These are phyloP conservation scores for Abelmoschus esculentus DNA, from an alignment of 345 rosid genomes.

Conservation along the genomic window DNA sequence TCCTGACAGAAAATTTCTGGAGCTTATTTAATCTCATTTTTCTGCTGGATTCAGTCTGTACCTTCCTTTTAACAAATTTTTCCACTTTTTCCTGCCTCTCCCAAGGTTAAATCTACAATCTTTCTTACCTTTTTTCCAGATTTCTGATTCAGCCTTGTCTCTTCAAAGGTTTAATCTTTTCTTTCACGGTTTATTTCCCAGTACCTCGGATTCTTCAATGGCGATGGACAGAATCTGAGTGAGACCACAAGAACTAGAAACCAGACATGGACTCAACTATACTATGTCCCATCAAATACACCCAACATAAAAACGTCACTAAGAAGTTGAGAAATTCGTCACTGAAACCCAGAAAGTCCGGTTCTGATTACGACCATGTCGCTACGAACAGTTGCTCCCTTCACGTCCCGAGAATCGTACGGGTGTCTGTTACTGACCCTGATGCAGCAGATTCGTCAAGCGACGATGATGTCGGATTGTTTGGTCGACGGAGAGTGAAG, in stretches of 20 bases:
- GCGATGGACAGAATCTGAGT: conserved; percentile 14
- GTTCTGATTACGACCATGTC: not conserved
- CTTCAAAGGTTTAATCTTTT: conserved; percentile 12
- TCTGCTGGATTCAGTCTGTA: not conserved
- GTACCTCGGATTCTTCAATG: conserved; percentile 14
- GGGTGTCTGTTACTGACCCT: conserved; percentile 56
- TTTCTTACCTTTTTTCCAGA: not conserved
- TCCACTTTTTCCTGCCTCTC: not conserved
- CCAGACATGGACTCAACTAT: conserved; percentile 32
- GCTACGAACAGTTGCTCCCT: not conserved
- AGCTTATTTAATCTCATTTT: not conserved
- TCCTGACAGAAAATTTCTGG: not conserved
- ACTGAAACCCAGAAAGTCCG: conserved; percentile 6
- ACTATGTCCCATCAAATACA: conserved; percentile 57
- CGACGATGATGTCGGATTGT: conserved; percentile 43
- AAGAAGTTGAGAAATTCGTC: conserved; percentile 39
- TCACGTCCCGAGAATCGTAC: conserved; percentile 26
- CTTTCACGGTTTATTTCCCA: conserved; percentile 8
- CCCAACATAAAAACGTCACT: conserved; percentile 47
- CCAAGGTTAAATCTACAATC: not conserved
- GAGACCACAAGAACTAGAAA: not conserved
- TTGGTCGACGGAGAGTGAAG: conserved; percentile 50
- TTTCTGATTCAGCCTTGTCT: conserved; percentile 1
- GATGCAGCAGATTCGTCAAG: conserved; percentile 92
- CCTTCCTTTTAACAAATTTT: not conserved